These are phyloP conservation scores for Neocatenulostroma microsporum DNA, from an alignment of 2,329 filamentous ascomycete genomes.

Conservation along the genomic window DNA sequence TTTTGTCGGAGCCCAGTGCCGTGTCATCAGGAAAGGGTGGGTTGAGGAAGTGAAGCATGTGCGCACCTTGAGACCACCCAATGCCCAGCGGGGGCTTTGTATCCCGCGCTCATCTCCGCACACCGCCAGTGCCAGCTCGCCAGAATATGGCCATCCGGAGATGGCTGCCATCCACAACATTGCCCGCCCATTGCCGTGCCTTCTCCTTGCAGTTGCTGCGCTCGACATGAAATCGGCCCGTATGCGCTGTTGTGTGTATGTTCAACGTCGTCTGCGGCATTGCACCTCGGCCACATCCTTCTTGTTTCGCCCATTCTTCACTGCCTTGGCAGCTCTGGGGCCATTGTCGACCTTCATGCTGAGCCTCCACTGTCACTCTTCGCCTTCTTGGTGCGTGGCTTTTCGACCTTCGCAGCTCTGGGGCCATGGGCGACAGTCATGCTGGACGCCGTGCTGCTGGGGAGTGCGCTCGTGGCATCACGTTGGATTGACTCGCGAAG, in stretches of 20 bases:
- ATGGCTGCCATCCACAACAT: no score
- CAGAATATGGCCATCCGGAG: no score
- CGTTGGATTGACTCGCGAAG: slow-evolving; percentile 4
- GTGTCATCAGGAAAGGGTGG: slow-evolving; percentile 28
- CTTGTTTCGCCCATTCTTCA: neutral
- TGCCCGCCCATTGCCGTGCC: neutral
- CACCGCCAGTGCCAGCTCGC: neutral
- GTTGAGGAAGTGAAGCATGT: no score
- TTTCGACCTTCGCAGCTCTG: neutral
- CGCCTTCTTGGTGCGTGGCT: neutral
- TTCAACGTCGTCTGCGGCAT: no score
- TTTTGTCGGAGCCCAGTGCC: slow-evolving; percentile 34
- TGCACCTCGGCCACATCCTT: neutral
- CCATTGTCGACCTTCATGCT: neutral
- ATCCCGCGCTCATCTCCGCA: neutral
- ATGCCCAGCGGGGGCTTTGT: neutral
- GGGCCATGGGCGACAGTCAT: no score
- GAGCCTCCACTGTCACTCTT: neutral
- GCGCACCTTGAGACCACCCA: no score
- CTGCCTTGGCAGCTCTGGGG: neutral
- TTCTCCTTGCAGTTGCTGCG: no score
- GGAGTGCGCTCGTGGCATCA: neutral
- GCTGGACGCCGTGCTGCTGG: no score
- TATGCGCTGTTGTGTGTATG: no score
- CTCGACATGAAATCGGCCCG: no score